Evolutionary conservation across 331 rosid genomes (phyloP).

Genomic region (Stylosanthes scabra): DNA sequence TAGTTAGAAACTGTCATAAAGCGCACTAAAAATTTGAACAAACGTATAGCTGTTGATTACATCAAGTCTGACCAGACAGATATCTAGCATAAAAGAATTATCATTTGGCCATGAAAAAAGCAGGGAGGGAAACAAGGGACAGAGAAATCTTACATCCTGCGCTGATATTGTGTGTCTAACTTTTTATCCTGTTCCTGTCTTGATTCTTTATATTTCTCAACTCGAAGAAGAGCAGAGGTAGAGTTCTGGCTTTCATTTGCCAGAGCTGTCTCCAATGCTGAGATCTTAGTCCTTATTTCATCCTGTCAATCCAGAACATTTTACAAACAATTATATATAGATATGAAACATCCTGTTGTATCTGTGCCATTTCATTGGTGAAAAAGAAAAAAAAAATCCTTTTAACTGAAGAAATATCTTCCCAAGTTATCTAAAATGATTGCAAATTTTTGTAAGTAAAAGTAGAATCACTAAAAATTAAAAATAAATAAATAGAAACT

Average conservation of each 20-base stretch:
- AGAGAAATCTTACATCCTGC: constrained; percentile 68
- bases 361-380: no score
- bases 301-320: constrained; percentile 61
- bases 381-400: neutral
- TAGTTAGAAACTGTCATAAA: constrained; percentile 21
- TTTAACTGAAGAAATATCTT: no score
- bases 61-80: constrained; percentile 23
- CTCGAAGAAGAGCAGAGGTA: constrained; percentile 56
- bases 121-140: neutral
- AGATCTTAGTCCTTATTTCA: constrained; percentile 71
- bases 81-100: constrained; percentile 15
- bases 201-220: constrained; percentile 78
- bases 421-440: no score
- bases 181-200: constrained; percentile 76
- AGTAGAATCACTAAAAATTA: no score
- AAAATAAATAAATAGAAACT: no score
- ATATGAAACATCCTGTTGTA: constrained; percentile 23
- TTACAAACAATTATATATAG: constrained; percentile 28
- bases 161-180: constrained; percentile 81
- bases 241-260: constrained; percentile 60
- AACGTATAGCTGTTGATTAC: constrained; percentile 25
- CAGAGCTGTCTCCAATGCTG: constrained; percentile 65
- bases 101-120: constrained; percentile 18
- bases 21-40: constrained; percentile 18
- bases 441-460: no score